Evolutionary conservation across 139 green algal genomes (phyloP).

Genomic region (Picochlorum sp.): DNA sequence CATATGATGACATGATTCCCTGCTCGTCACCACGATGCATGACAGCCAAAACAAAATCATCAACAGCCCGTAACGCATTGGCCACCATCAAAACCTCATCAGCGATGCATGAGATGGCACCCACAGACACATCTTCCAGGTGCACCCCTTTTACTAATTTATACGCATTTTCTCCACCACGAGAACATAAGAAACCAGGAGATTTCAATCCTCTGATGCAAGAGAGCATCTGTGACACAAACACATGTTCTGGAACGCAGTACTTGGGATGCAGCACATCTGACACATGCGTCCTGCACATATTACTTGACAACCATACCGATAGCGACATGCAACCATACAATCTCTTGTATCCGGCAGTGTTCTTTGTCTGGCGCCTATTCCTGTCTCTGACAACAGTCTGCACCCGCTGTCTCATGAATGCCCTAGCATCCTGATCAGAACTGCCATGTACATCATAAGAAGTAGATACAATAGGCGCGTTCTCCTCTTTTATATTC

Average conservation of each 20-base stretch:
- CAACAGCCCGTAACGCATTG: too few species aligned
- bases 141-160: too few species aligned
- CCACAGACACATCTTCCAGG: too few species aligned
- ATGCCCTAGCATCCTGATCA: too few species aligned
- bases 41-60: too few species aligned
- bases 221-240: background rate
- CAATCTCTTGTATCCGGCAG: background rate
- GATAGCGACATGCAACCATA: background rate
- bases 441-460: too few species aligned
- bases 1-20: too few species aligned
- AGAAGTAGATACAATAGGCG: too few species aligned
- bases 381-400: background rate
- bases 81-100: too few species aligned
- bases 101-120: too few species aligned
- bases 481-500: background rate
- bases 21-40: too few species aligned
- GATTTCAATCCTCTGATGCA: background rate
- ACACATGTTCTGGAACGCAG: background rate
- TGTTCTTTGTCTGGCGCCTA: background rate
- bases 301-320: background rate
- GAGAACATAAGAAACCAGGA: background rate
- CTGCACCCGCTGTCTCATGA: background rate
- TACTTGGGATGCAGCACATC: slow-evolving; percentile 1
- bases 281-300: background rate
- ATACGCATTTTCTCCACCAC: background rate